Evolutionary conservation across 306 rosid species (phyloP), one percentile per base, ranked within the genome.

Genomic region (Trichosanthes cucumerina): DNA sequence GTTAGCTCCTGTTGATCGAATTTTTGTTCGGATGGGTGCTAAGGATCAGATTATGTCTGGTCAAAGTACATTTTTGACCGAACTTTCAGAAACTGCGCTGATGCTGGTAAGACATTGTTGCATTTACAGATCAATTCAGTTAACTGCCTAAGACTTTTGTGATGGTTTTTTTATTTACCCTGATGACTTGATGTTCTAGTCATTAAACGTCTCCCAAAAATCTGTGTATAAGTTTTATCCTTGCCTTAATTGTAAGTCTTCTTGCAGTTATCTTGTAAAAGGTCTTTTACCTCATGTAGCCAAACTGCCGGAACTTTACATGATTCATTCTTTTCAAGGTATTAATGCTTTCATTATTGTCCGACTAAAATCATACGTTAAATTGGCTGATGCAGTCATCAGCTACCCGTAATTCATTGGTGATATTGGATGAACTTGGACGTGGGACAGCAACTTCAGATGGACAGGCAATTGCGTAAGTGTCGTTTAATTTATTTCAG

Each of bases 401-500:
- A 4, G 97, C 98, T 71, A 91, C 97, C 60, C 56, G 77, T 52
- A 90, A 91, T 83, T 95, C 99, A 46, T 86, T 95, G 88, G 97
- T 87, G 75, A 88, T 92, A 34, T 79, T 92, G 81, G 99, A 92
- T 88, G 99, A 95, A 82, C 99, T 95, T 86, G 99, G 99, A 66
- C 97, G 99, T 59, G 99, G 99, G 75, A 95, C 99, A 38, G 89
- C 97, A 80, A 95, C 99, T 82, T 91, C 99, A 44, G 99, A 95
- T 84, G 99, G 98, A 70, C 97, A 95, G 84, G 99, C 99, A 84
- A 92, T 95, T 87, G 99, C 97, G 98, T 89, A 82, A 79, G 98
- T 81, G 66, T 81, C 59, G 68, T 46, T 34, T 68, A 76, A 24
- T 80, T 64, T 33, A 6, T 74, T 50, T 73, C 60, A 26, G 41